Base-by-base conservation (phyloP, 345 rosid species). In the Eucalyptus camaldulensis region DNA sequence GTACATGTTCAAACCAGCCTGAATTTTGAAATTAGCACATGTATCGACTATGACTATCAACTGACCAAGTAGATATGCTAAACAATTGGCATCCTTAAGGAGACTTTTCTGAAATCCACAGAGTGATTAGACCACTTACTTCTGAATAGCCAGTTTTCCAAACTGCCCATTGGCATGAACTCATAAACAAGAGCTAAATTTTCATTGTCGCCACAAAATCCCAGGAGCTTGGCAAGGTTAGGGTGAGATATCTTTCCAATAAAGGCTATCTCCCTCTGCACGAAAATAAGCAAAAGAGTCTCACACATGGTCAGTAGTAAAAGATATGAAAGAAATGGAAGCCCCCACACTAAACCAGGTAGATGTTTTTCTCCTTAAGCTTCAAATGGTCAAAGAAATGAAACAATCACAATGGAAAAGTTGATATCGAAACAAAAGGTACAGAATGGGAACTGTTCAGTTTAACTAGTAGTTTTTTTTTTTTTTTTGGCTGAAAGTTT, bases 191-290 rank as follows among this genome's bases (percentile, higher is more conserved):
- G 62, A 9, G 62, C 62, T 0, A 22, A 56, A 56, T 56, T 56
- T 56, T 2, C 3, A 56, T 56, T 0, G 0, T 56, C 27, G 0
- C 0, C 29, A 56, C 62, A 56, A 56, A 21, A 56, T 56, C 62
- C 29, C 13, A 56, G 29, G 29, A 56, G 62, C 62, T 22, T 56
- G 62, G 13, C 27, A 24, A 56, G 29, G 62, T 56, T 9, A 56
- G 62, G 62, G 12, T 56, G 29, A 56, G 27, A 22, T 9, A 56
- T 8, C 29, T 2, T 10, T 54, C 0, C 62, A 56, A 56, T 8
- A 56, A 0, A 54, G 60, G 1, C 12, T 22, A 54, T 54, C 60
- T 54, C 60, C 60, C 60, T 54, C 27, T 54, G 19, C 60, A 54
- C 27, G 60, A 54, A 54, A 54, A 54, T 54, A 54, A 21, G 60